Evolutionary conservation across 2,329 filamentous ascomycete species (phyloP), one percentile per base, ranked within the genome.

Genomic region (Tolypocladium album): DNA sequence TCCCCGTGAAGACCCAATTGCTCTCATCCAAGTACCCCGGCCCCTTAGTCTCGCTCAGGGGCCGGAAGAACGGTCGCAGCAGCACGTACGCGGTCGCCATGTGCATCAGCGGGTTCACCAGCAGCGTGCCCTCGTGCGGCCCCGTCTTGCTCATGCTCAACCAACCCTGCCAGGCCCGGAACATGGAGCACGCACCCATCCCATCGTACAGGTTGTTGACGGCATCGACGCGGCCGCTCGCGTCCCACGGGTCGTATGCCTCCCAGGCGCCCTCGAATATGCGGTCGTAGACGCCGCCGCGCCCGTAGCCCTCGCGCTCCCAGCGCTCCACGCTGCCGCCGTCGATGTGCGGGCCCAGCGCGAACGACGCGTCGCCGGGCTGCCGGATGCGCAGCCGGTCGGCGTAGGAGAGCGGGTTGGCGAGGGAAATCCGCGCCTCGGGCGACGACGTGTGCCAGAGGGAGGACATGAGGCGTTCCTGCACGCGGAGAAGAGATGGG

Each of bases 151-250:
- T 91, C 81, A 97, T 87, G 61, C 83, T 84, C 58, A 97, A 73
- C 92, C 92, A 97, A 22, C 91, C 92, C 74, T 97, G 92, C 72
- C 90, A 93, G 81, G 91, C 88, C 45, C 93, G 83, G 74, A 96
- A 92, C 78, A 92, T 90, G 55, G 82, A 88, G 74, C 90, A 96
- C 0, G 89, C 86, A 0, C 92, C 92, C 0, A 91, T 81, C 0
- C 92, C 90, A 57, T 90, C 81, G 70, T 97, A 94, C 40, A 92
- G 75, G 71, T 96, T 88, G 62, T 84, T 86, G 2, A 85, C 81
- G 3, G 88, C 90, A 0, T 76, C 73, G 0, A 93, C 78, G 4
- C 92, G 82, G 8, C 83, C 82, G 63, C 82, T 85, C 0, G 86
- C 86, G 67, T 96, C 90, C 84, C 88, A 97, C 0, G 91, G 84